These are phyloP conservation scores for Tetracentron sinense DNA, from an alignment of 164 flowering plant species.

Conservation along the genomic window DNA sequence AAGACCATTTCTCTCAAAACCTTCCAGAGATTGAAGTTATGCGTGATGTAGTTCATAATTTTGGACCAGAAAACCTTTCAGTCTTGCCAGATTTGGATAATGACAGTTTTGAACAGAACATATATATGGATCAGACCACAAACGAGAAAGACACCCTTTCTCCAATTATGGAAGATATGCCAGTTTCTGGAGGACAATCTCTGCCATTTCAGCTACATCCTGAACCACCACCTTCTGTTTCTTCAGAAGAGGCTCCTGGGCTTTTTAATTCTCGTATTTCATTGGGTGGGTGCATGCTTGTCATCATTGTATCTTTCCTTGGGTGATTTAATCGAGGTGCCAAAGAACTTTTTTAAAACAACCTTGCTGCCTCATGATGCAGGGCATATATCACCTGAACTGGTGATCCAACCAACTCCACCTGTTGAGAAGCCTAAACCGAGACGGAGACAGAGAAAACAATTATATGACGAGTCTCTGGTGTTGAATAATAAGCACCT, in stretches of 20 bases:
- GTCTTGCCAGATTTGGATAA: conserved; percentile 13
- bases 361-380: conserved; percentile 20
- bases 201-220: conserved; percentile 24
- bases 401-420: conserved; percentile 54
- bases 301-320: background rate
- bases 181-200: conserved; percentile 30
- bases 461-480: conserved; percentile 37
- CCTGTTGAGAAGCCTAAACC: conserved; percentile 34
- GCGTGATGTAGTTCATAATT: conserved; percentile 49
- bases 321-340: background rate
- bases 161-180: conserved; percentile 32
- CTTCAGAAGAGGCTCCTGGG: conserved; percentile 23
- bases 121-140: conserved; percentile 15
- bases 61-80: conserved; percentile 18
- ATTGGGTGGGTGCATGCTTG: conserved; percentile 39
- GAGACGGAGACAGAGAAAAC: conserved; percentile 52
- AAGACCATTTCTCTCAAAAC: conserved; percentile 26
- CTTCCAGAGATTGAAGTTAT: conserved; percentile 48
- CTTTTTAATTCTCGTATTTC: conserved; percentile 22
- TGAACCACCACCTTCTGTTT: conserved; percentile 28
- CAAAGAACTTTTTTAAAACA: too few relatives aligned
- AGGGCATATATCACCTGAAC: conserved; percentile 38
- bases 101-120: conserved; percentile 19
- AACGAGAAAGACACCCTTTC: conserved; percentile 38
- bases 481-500: conserved; percentile 63